Base-by-base conservation (phyloP, 2,329 filamentous ascomycete genomes). In the Hypoxylon sp. region DNA sequence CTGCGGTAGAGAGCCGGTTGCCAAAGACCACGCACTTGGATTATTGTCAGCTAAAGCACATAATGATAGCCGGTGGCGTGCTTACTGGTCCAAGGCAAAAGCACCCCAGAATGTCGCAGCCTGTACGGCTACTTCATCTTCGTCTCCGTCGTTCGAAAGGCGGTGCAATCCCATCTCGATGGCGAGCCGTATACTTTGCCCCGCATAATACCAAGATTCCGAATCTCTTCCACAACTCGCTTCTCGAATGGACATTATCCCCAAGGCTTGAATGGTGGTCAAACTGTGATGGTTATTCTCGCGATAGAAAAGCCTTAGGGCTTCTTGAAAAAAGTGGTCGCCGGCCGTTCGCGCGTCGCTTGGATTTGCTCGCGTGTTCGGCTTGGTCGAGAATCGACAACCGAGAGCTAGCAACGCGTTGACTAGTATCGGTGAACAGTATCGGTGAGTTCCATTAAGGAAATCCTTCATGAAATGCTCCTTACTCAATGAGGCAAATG, bases 181-280 rank as follows among this genome's bases (percentile, higher is more conserved):
- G 28, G 89, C 89, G 65, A 93, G 83, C 3, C 89, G 85, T 60
- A 92, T 87, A 70, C 89, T 91, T 73, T 91, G 87, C 1, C 90
- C 90, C 2, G 88, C 87, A 66, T 91, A 90, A 60, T 87, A 90
- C 82, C 90, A 92, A 52, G 89, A 91, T 67, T 89, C 87, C 28
- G 88, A 91, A 70, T 92, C 89, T 32, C 90, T 83, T 0, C 90
- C 90, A 66, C 87, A 89, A 71, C 89, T 92, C 2, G 88, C 89
- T 77, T 93, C 90, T 43, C 90, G 81, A 66, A 92, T 87, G 5
- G 89, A 89, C 89, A 94, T 91, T 70, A 93, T 85, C 5, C 89
- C 89, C 17, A 93, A 79, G 1, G 91, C 90, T 77, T 93, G 91
- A 46, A 91, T 88, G 4, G 89, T 92, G 2, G 90, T 91, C 28